Conservation (phyloP, 2,329 filamentous ascomycete genomes). For the Xylaria sp. region DNA sequence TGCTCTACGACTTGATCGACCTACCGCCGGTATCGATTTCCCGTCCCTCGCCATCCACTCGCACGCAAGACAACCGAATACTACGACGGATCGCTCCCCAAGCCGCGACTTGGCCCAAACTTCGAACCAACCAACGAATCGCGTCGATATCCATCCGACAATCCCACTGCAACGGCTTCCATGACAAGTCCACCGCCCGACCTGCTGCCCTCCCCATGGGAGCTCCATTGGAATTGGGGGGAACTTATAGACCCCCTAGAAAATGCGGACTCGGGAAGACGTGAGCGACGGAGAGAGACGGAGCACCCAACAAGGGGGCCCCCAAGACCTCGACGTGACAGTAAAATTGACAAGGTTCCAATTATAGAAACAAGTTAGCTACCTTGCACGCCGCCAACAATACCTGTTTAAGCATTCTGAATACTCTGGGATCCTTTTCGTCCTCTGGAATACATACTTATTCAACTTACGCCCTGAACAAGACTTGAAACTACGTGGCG, state of each 20-base stretch:
- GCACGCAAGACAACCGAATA: slow-evolving; percentile 13
- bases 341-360: not conserved
- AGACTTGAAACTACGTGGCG: not conserved
- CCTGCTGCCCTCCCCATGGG: not conserved
- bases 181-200: not conserved
- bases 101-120: not conserved
- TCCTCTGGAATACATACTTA: not conserved
- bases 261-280: too few species aligned
- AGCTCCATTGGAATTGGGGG: not conserved
- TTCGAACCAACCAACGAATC: slow-evolving; percentile 15
- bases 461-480: not conserved
- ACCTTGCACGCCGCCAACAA: not conserved
- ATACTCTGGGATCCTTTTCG: not conserved
- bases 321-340: too few species aligned
- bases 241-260: too few species aligned
- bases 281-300: too few species aligned
- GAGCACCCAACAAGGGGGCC: too few species aligned
- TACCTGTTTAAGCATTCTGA: not conserved
- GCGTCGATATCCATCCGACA: not conserved
- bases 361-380: not conserved
- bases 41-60: not conserved
- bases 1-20: slow-evolving; percentile 6
- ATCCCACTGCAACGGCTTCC: not conserved
- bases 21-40: not conserved
- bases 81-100: not conserved